Conservation (phyloP, 345 rosid species). For the Gossypium ekmanianum region DNA sequence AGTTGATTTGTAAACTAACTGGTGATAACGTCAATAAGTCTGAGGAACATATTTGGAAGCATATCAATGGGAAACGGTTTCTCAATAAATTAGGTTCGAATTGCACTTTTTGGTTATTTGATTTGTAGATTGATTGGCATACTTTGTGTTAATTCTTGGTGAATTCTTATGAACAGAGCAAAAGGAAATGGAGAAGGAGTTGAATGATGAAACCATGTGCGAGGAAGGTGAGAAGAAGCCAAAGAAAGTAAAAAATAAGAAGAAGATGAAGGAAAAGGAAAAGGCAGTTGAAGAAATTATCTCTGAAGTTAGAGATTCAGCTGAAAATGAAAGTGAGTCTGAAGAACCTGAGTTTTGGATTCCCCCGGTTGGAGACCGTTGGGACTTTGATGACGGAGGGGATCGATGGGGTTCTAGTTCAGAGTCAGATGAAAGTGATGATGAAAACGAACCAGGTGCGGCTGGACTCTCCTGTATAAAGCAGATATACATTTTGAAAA, state of each 20-base stretch:
- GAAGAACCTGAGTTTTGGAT: slow-evolving; percentile 80
- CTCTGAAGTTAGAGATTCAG: slow-evolving; percentile 38
- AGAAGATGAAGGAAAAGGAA: slow-evolving; percentile 27
- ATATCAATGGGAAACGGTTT: slow-evolving; percentile 74
- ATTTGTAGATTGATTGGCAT: neutral
- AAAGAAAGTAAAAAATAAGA: slow-evolving; percentile 15
- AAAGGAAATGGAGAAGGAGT: slow-evolving; percentile 45
- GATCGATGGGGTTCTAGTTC: slow-evolving; percentile 68
- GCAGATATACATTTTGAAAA: neutral
- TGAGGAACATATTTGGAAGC: slow-evolving; percentile 94
- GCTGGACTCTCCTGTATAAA: neutral
- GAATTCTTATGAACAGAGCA: slow-evolving; percentile 48
- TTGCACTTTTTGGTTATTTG: neutral
- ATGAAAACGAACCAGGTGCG: slow-evolving; percentile 48
- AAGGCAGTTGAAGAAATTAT: slow-evolving; percentile 36
- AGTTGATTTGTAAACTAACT: slow-evolving; percentile 79
- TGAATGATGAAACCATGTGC: slow-evolving; percentile 17
- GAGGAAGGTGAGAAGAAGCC: slow-evolving; percentile 26
- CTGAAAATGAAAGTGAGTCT: slow-evolving; percentile 43
- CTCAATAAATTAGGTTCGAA: slow-evolving; percentile 69
- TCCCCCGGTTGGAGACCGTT: slow-evolving; percentile 76
- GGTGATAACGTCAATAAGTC: slow-evolving; percentile 81
- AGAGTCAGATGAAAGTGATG: slow-evolving; percentile 41
- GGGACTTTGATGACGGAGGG: slow-evolving; percentile 67
- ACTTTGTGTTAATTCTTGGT: neutral